These are phyloP conservation scores for Candida sithepensis DNA, from an alignment of 805 yeast species.

Conservation along the genomic window DNA sequence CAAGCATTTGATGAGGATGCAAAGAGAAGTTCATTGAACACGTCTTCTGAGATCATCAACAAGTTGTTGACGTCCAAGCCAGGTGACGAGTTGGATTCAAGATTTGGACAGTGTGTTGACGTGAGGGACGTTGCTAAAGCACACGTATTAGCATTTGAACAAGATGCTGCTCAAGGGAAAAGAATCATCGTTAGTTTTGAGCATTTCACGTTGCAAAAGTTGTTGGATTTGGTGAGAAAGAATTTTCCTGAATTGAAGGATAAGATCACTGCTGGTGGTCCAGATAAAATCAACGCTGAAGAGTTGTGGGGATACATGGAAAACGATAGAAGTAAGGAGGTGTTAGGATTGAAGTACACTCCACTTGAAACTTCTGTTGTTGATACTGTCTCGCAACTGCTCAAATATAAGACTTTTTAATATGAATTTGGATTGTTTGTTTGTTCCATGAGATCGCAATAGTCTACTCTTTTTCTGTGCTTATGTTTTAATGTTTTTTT, in stretches of 20 bases:
- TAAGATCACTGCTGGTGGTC: conserved; percentile 43
- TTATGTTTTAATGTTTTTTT: neutral
- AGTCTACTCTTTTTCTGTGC: neutral
- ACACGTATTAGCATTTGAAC: conserved; percentile 34
- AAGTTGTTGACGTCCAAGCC: conserved; percentile 24
- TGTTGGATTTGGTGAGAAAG: conserved; percentile 33
- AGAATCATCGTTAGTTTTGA: conserved; percentile 28
- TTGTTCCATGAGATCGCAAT: neutral
- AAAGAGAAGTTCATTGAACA: conserved; percentile 24
- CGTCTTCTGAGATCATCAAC: conserved; percentile 33
- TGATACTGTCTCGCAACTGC: conserved; percentile 31
- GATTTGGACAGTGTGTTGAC: conserved; percentile 20
- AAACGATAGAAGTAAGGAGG: conserved; percentile 4
- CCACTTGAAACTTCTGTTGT: conserved; percentile 35
- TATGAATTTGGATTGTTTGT: neutral
- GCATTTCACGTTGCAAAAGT: conserved; percentile 26
- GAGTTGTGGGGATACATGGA: conserved; percentile 1
- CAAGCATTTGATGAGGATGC: conserved; percentile 35
- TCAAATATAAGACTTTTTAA: neutral
- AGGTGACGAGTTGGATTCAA: conserved; percentile 2
- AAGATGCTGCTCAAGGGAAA: conserved; percentile 20
- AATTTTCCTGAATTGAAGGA: conserved; percentile 38
- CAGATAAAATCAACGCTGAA: conserved; percentile 19
- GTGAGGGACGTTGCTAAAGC: conserved; percentile 43
- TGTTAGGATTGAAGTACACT: conserved; percentile 34